Conservation (phyloP, 768 basidiomycete genomes). For the Boletus bicolor region DNA sequence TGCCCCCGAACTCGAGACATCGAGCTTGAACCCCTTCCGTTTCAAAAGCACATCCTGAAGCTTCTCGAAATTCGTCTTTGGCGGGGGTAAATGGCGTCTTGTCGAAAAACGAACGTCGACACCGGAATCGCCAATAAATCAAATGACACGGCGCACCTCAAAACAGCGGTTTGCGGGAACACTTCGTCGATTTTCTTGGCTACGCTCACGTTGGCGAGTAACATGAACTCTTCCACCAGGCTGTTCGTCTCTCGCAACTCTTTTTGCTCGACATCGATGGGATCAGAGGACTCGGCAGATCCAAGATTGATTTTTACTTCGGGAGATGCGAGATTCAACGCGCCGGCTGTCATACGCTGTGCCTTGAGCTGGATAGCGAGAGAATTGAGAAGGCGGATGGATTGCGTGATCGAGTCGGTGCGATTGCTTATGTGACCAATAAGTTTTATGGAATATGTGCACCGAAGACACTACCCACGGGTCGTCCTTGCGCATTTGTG, state of each 20-base stretch:
- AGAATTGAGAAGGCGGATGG: slow-evolving; percentile 84
- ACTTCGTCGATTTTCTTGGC: slow-evolving; percentile 89
- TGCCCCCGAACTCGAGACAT: slow-evolving; percentile 88
- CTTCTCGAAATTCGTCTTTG: slow-evolving; percentile 91
- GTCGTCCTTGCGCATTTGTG: slow-evolving; percentile 92
- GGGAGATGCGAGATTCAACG: slow-evolving; percentile 94
- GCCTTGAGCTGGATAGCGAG: slow-evolving; percentile 84
- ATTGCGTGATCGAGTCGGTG: slow-evolving; percentile 77
- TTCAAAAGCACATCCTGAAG: slow-evolving; percentile 89
- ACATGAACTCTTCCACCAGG: slow-evolving; percentile 98
- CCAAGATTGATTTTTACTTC: slow-evolving; percentile 98
- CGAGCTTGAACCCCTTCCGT: slow-evolving; percentile 75
- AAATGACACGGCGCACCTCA: slow-evolving; percentile 49
- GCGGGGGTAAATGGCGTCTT: slow-evolving; percentile 90
- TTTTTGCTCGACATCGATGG: slow-evolving; percentile 97
- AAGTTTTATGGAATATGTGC: background rate
- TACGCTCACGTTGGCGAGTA: slow-evolving; percentile 94
- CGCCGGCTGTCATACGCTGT: slow-evolving; percentile 91
- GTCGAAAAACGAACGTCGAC: background rate
- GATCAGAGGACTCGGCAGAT: slow-evolving; percentile 89
- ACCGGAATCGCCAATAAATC: slow-evolving; percentile 1
- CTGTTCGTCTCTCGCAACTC: slow-evolving; percentile 91
- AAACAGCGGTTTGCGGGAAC: slow-evolving; percentile 93
- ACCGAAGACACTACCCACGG: slow-evolving; percentile 46
- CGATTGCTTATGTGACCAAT: slow-evolving; percentile 47